Base-by-base conservation (phyloP, 1,284 basidiomycete genomes). In the Ceratobasidium papillatum region DNA sequence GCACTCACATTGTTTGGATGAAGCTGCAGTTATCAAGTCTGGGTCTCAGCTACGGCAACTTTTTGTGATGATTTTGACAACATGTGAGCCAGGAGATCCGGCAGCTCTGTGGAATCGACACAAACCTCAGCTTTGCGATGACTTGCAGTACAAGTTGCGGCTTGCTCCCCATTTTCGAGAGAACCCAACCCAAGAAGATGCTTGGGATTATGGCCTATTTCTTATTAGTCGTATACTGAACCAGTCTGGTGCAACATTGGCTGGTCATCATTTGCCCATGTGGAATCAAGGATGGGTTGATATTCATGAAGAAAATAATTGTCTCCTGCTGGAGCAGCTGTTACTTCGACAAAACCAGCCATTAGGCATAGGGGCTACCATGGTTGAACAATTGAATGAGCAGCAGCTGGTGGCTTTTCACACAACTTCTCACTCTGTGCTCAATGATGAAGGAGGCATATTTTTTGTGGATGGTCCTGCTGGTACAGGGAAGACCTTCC, bases 401-500 rank as follows among this genome's bases (percentile, higher is more conserved):
- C 82, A 84, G 8, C 85, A 87, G 72, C 72, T 51, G 1, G 1
- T 7, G 27, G 82, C 82, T 0, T 86, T 78, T 77, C 75, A 84
- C 49, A 4, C 51, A 0, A 81, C 87, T 36, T 65, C 81, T 1
- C 34, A 76, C 5, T 82, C 84, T 19, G 79, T 84, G 0, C 1
- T 64, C 0, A 12, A 79, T 0, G 32, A 78, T 0, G 0, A 43
- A 2, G 83, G 83, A 0, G 62, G 78, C 19, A 27, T 76, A 0
- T 87, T 86, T 77, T 88, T 87, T 75, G 71, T 88, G 11, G 78
- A 86, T 74, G 85, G 86, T 54, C 79, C 82, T 32, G 86, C 83
- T 61, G 86, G 86, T 0, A 83, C 82, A 75, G 86, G 86, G 1
- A 89, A 88, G 75, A 88, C 85, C 0, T 88, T 82, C 79, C 54